A percentile compares a stretch with the other conserved stretches of the same genome.
These are phyloP conservation scores for Sideroxylon spinosum DNA, from an alignment of 179 eudicot genomes.

Conservation along the genomic window DNA sequence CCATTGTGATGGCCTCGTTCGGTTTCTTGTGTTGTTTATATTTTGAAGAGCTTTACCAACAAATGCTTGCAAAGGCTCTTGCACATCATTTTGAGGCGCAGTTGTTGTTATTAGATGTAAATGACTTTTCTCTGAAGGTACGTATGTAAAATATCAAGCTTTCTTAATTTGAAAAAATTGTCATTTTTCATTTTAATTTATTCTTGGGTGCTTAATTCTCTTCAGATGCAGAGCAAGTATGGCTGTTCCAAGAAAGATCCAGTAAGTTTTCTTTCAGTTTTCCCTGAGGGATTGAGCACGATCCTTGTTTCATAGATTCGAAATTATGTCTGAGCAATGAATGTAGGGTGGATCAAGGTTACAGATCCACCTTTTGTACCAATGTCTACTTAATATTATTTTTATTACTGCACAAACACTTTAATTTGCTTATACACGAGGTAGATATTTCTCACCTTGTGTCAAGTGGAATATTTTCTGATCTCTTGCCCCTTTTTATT, in stretches of 20 bases:
- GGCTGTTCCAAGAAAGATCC: conserved; percentile 58
- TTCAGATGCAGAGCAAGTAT: conserved; percentile 94
- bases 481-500: conserved; percentile 13
- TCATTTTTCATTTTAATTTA: conserved; percentile 20
- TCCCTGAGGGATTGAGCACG: background rate
- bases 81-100: conserved; percentile 79
- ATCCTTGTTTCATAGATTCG: background rate
- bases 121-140: conserved; percentile 83
- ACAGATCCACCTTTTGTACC: background rate
- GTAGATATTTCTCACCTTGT: background rate
- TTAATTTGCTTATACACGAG: background rate
- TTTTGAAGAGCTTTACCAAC: conserved; percentile 68
- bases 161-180: background rate
- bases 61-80: conserved; percentile 84
- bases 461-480: background rate
- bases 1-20: conserved; percentile 12
- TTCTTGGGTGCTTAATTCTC: conserved; percentile 11
- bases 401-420: background rate
- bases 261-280: conserved; percentile 41
- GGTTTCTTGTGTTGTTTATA: conserved; percentile 13
- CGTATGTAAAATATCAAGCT: background rate
- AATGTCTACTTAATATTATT: background rate
- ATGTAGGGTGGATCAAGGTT: background rate
- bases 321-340: background rate
- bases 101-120: conserved; percentile 69